Evolutionary conservation across 1,284 basidiomycete species (phyloP).

Genomic region (Phenoliferia sp.): DNA sequence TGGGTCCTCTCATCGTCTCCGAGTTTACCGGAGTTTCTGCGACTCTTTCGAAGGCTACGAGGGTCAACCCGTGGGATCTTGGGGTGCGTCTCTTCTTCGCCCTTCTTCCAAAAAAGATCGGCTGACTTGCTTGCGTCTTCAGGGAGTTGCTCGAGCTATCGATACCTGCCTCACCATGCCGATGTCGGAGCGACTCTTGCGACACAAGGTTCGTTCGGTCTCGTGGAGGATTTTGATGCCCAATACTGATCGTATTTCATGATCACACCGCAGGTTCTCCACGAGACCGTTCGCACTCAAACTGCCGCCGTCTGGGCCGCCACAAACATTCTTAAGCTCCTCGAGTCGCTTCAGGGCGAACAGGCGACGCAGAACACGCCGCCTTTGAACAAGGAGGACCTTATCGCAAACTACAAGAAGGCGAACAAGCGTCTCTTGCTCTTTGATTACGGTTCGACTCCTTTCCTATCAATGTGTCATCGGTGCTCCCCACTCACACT

Average conservation of each 20-base stretch:
- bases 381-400: conserved; percentile 61
- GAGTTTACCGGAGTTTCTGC: conserved; percentile 97
- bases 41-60: conserved; percentile 73
- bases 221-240: not conserved
- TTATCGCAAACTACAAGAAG: conserved; percentile 61
- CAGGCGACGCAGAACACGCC: conserved; percentile 84
- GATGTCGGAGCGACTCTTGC: conserved; percentile 63
- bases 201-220: conserved; percentile 62
- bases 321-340: conserved; percentile 79
- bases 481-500: not conserved
- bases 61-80: conserved; percentile 85
- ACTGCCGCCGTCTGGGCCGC: conserved; percentile 96
- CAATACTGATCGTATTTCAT: not conserved
- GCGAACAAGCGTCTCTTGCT: conserved; percentile 83
- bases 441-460: conserved; percentile 84
- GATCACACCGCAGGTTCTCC: conserved; percentile 48
- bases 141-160: conserved; percentile 84
- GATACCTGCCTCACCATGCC: conserved; percentile 81
- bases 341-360: conserved; percentile 73
- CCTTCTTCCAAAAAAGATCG: conserved; percentile 47
- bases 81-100: conserved; percentile 52
- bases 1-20: conserved; percentile 82
- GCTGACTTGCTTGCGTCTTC: not conserved
- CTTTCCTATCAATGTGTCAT: not conserved
- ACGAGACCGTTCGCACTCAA: conserved; percentile 85